These are phyloP conservation scores for Ricinus communis DNA, from an alignment of 345 rosid species.

Conservation along the genomic window DNA sequence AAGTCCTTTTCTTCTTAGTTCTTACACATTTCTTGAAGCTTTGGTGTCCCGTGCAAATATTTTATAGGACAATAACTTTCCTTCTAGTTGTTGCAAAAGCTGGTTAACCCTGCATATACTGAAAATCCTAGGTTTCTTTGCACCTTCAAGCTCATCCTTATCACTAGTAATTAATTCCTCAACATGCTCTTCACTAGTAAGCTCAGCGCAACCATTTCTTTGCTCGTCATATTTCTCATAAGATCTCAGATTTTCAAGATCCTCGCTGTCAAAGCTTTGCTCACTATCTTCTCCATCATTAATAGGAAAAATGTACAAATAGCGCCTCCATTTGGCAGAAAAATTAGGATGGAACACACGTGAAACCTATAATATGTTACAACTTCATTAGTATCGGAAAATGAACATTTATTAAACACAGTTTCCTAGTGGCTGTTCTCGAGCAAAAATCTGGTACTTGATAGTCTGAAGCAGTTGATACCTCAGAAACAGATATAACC, in stretches of 20 bases:
- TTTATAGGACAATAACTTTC: slow-evolving; percentile 76
- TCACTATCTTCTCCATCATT: slow-evolving; percentile 45
- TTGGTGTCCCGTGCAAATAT: slow-evolving; percentile 94
- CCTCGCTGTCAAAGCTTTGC: slow-evolving; percentile 32
- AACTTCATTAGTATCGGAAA: slow-evolving; percentile 9
- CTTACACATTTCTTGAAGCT: slow-evolving; percentile 90
- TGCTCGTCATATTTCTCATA: slow-evolving; percentile 22
- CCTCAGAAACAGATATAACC: slow-evolving; percentile 70
- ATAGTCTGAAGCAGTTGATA: slow-evolving; percentile 28
- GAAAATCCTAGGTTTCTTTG: slow-evolving; percentile 53
- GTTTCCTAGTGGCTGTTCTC: background rate
- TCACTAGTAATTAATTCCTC: slow-evolving; percentile 28
- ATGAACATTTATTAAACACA: background rate
- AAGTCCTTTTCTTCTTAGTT: background rate
- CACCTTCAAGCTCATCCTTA: slow-evolving; percentile 38
- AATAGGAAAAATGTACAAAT: slow-evolving; percentile 82
- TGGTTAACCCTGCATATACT: slow-evolving; percentile 63
- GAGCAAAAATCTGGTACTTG: background rate
- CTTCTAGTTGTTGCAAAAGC: slow-evolving; percentile 77
- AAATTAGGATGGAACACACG: slow-evolving; percentile 92
- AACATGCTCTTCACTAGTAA: slow-evolving; percentile 26
- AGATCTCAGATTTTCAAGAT: slow-evolving; percentile 25
- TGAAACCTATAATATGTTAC: slow-evolving; percentile 52
- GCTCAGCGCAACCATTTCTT: slow-evolving; percentile 36
- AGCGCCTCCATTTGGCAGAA: slow-evolving; percentile 95